Base-by-base conservation (phyloP, 306 rosid genomes). In the Pyrus betulifolia region DNA sequence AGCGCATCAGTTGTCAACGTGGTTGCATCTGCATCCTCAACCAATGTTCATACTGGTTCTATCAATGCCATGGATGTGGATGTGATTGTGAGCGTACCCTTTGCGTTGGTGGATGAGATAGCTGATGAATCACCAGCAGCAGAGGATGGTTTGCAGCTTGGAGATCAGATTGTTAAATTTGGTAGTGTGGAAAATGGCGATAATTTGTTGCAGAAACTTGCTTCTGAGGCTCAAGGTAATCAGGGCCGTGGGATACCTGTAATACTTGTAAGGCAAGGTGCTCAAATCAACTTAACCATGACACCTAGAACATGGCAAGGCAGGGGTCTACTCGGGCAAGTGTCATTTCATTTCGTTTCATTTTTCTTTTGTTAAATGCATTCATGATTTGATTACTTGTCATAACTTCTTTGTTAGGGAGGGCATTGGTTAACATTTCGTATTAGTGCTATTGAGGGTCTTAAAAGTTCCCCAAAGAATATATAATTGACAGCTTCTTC, bases 221-320 rank as follows among this genome's bases (percentile, higher is more conserved):
- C 92, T 74, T 85, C 91, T 21, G 99, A 92, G 88, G 78, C 88
- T 51, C 96, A 87, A 86, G 83, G 85, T 63, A 95, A 88, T 81
- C 66, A 81, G 63, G 93, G 81, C 64, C 49, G 63, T 64, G 78
- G 87, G 60, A 62, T 95, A 54, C 92, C 96, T 62, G 82, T 90
- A 65, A 82, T 78, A 44, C 81, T 92, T 51, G 59, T 79, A 83
- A 95, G 98, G 86, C 97, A 89, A 80, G 98, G 97, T 79, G 76
- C 88, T 44, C 71, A 73, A 46, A 71, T 92, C 73, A 95, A 89
- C 88, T 61, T 89, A 63, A 84, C 85, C 18, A 61, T 92, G 84
- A 92, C 92, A 21, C 98, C 98, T 13, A 88, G 98, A 88, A 82
- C 92, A 55, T 95, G 97, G 98, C 91, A 87, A 84, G 97, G 97